Conservation (phyloP, 495 filamentous ascomycete genomes). For the Lophiotrema nucula region DNA sequence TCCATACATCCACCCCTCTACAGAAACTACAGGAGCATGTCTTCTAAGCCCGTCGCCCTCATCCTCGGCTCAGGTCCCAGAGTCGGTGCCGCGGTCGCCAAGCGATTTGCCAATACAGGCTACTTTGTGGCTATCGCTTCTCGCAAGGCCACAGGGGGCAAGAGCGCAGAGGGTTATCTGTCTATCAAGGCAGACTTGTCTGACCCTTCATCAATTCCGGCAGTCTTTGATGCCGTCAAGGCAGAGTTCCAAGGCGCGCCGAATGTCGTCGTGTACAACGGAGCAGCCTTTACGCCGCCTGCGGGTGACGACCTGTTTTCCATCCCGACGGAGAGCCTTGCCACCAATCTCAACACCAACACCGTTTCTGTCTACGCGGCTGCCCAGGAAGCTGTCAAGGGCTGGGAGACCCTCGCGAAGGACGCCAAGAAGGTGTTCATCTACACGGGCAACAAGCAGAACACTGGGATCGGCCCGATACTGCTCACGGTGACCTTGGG, state of each 20-base stretch:
- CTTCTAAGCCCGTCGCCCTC: slow-evolving; percentile 33
- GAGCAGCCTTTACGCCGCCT: slow-evolving; percentile 37
- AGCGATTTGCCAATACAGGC: slow-evolving; percentile 42
- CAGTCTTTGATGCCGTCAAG: slow-evolving; percentile 44
- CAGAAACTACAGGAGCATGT: neutral
- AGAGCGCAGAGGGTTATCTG: slow-evolving; percentile 36
- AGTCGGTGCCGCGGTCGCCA: slow-evolving; percentile 43
- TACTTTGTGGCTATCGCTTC: slow-evolving; percentile 49
- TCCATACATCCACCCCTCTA: neutral
- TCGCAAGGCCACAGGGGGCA: slow-evolving; percentile 23
- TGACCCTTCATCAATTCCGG: slow-evolving; percentile 40
- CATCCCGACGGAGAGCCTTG: slow-evolving; percentile 36
- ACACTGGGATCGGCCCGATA: slow-evolving; percentile 34
- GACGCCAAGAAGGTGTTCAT: slow-evolving; percentile 46
- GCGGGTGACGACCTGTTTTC: slow-evolving; percentile 41
- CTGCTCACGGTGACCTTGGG: slow-evolving; percentile 38
- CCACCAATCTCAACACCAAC: slow-evolving; percentile 43
- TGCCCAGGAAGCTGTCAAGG: slow-evolving; percentile 45
- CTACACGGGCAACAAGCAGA: slow-evolving; percentile 48
- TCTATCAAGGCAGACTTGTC: slow-evolving; percentile 45
- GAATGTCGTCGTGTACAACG: slow-evolving; percentile 44
- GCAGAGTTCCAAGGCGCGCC: slow-evolving; percentile 25
- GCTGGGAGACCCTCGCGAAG: slow-evolving; percentile 43
- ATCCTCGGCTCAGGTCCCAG: slow-evolving; percentile 47
- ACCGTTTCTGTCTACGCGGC: slow-evolving; percentile 45